These are phyloP conservation scores for Beauveria sp. DNA, from an alignment of 2,329 filamentous ascomycete species.

Conservation along the genomic window DNA sequence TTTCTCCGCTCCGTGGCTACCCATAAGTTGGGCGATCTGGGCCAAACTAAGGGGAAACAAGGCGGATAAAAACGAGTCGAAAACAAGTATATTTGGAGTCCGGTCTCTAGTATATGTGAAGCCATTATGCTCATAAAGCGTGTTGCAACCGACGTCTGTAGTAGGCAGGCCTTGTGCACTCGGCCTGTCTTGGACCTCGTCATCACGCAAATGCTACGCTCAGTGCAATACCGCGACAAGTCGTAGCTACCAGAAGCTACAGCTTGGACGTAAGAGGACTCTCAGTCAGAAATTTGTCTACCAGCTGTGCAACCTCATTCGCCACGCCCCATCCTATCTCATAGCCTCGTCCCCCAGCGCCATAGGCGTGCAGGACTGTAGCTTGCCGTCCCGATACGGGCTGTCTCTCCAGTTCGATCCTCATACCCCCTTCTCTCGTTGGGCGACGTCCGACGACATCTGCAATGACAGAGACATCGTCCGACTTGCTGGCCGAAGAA, in stretches of 20 bases:
- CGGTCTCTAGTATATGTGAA: background rate
- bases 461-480: slow-evolving; percentile 26
- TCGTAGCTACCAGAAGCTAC: background rate
- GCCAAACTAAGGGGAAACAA: background rate
- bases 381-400: background rate
- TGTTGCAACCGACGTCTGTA: background rate
- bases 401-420: background rate
- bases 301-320: slow-evolving; percentile 32
- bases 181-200: background rate
- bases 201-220: background rate
- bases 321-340: slow-evolving; percentile 56
- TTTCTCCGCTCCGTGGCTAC: slow-evolving; percentile 12
- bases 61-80: background rate
- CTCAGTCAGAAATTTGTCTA: background rate
- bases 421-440: slow-evolving; percentile 36
- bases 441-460: slow-evolving; percentile 39
- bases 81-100: background rate
- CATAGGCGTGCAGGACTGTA: slow-evolving; percentile 45
- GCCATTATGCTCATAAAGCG: background rate
- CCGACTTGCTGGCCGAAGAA: slow-evolving; percentile 13
- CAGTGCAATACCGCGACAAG: too few relatives aligned
- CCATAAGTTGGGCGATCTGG: background rate
- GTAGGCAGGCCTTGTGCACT: background rate
- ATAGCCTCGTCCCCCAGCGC: slow-evolving; percentile 52
- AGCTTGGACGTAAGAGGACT: background rate